A percentile compares a stretch with the other conserved stretches of the same genome.
These are phyloP conservation scores for Colletotrichum liriopes DNA, from an alignment of 2,329 filamentous ascomycete genomes.

Conservation along the genomic window DNA sequence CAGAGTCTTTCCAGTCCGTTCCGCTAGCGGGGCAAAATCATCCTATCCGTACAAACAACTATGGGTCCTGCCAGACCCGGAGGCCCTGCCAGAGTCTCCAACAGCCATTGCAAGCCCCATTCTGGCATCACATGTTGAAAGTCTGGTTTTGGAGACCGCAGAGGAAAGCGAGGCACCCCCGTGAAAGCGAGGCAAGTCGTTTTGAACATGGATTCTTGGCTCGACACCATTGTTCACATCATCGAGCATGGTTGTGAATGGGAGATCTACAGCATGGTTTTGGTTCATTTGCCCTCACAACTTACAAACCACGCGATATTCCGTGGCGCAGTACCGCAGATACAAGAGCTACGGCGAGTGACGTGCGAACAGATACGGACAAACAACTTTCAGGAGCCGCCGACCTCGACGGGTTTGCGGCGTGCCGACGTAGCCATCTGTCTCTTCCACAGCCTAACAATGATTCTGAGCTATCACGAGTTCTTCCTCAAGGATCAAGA, in stretches of 20 bases:
- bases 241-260: slow-evolving; percentile 81
- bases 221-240: slow-evolving; percentile 83
- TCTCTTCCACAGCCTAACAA: slow-evolving; percentile 88
- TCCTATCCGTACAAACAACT: slow-evolving; percentile 63
- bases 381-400: slow-evolving; percentile 86
- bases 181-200: slow-evolving; percentile 55
- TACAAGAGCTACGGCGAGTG: slow-evolving; percentile 81
- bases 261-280: slow-evolving; percentile 92
- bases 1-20: slow-evolving; percentile 58
- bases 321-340: slow-evolving; percentile 78
- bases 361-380: slow-evolving; percentile 88
- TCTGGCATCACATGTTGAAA: slow-evolving; percentile 60
- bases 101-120: slow-evolving; percentile 65
- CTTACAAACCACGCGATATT: slow-evolving; percentile 93
- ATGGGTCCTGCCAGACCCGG: slow-evolving; percentile 72
- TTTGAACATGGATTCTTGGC: slow-evolving; percentile 77
- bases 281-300: slow-evolving; percentile 89
- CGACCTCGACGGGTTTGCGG: slow-evolving; percentile 82
- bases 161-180: slow-evolving; percentile 27
- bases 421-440: slow-evolving; percentile 92
- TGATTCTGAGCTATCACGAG: slow-evolving; percentile 91
- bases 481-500: slow-evolving; percentile 88
- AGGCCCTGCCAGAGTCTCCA: slow-evolving; percentile 67
- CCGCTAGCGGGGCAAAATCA: slow-evolving; percentile 58
- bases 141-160: slow-evolving; percentile 41